phyloP scores from a whole-genome alignment of 2,329 filamentous ascomycete genomes.

The Botryotinia calthae region DNA sequence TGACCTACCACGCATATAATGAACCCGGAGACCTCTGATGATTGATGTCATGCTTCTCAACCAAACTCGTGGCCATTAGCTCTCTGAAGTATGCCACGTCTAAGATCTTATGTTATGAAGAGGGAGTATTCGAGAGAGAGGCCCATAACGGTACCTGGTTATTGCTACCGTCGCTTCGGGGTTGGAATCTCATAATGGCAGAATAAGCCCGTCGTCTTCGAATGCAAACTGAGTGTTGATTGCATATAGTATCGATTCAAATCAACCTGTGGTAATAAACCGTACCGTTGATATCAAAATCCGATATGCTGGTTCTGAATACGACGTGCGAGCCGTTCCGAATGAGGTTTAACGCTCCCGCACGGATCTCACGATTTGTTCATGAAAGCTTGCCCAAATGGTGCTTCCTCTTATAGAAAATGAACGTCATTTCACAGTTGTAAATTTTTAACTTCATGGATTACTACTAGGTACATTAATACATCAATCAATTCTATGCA shows the following conservation, averaged over 20 bases:
- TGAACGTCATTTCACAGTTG: constrained; percentile 18
- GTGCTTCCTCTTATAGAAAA: constrained; percentile 4
- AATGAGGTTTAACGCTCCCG: not conserved
- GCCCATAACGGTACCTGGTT: not conserved
- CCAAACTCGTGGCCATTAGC: not conserved
- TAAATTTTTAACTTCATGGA: constrained; percentile 2
- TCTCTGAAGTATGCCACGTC: not conserved
- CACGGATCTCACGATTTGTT: constrained; percentile 8
- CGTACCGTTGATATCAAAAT: not conserved
- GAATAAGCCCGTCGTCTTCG: not conserved
- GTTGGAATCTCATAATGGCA: not conserved
- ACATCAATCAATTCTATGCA: constrained; percentile 2
- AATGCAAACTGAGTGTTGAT: not conserved
- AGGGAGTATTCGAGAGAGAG: not conserved
- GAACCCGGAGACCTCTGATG: not conserved
- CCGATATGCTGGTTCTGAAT: not conserved
- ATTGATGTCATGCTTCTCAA: not conserved
- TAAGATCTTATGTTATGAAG: not conserved
- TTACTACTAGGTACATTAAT: not conserved
- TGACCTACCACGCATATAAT: not conserved
- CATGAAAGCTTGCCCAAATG: constrained; percentile 12
- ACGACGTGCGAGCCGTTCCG: not conserved
- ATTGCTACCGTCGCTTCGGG: not conserved
- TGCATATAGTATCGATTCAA: not conserved
- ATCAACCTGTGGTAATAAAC: not conserved